Percentiles rank a stretch among this genome's conserved stretches.
These are phyloP conservation scores for Aspergillus hortae DNA, from an alignment of 2,329 filamentous ascomycete species.

Conservation along the genomic window DNA sequence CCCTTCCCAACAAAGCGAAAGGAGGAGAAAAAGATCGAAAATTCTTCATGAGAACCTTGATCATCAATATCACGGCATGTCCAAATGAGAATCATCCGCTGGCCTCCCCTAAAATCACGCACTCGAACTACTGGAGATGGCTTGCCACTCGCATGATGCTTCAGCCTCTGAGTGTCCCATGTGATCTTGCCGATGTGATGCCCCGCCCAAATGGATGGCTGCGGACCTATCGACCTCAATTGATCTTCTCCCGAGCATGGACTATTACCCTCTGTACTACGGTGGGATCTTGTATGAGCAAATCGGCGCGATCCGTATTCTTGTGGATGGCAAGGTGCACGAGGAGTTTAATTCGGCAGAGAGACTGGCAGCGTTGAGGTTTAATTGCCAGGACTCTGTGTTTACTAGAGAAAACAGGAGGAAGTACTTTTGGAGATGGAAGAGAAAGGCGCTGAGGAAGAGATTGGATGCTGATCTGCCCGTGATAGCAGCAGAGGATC, in stretches of 20 bases:
- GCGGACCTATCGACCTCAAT: background rate
- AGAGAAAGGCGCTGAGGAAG: too few species aligned
- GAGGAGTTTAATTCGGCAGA: background rate
- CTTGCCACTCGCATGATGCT: background rate
- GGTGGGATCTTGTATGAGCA: slow-evolving; percentile 4
- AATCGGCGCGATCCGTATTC: slow-evolving; percentile 3
- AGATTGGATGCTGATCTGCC: background rate
- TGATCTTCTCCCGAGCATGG: background rate
- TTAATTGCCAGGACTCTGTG: too few species aligned
- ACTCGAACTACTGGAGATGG: background rate
- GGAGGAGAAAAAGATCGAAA: background rate
- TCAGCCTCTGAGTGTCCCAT: background rate
- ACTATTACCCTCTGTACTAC: background rate
- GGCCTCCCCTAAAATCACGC: background rate
- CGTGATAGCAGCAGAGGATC: background rate
- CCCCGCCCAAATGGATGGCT: background rate
- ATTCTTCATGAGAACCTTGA: slow-evolving; percentile 5
- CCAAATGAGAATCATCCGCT: slow-evolving; percentile 1
- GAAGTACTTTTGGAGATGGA: background rate
- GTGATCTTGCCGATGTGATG: too few species aligned
- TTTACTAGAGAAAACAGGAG: background rate
- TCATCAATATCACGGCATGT: slow-evolving; percentile 5
- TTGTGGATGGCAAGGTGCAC: background rate
- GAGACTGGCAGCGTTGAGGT: background rate
- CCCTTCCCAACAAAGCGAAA: background rate